A percentile compares a stretch with the other conserved stretches of the same genome.
Conservation (phyloP, 2,329 filamentous ascomycete genomes). For the Diaporthe batatas region DNA sequence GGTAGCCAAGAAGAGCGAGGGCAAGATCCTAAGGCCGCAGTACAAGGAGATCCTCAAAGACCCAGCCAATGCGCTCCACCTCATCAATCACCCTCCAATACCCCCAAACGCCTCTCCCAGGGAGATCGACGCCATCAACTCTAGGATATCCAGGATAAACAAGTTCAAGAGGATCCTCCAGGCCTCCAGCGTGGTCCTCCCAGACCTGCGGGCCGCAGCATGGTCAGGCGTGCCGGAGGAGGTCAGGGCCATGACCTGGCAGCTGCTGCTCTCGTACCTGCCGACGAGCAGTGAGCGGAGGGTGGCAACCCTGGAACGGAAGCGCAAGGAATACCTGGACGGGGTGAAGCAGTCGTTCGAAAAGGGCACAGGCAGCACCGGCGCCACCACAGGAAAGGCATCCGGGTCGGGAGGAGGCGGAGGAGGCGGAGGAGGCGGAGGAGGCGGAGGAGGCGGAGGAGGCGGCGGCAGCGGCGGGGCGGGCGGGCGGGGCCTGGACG, state of each 20-base stretch:
- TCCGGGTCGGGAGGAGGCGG: constrained; percentile 1
- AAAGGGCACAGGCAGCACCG: constrained; percentile 64
- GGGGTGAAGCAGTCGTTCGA: constrained; percentile 84
- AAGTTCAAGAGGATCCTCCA: constrained; percentile 98
- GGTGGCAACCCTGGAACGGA: constrained; percentile 89
- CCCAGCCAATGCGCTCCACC: constrained; percentile 93
- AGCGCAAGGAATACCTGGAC: constrained; percentile 96
- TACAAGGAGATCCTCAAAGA: constrained; percentile 95
- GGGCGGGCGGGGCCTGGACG: constrained; percentile 78
- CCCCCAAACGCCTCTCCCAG: constrained; percentile 82
- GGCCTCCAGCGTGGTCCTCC: constrained; percentile 86
- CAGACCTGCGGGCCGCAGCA: constrained; percentile 85
- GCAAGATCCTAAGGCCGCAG: constrained; percentile 95
- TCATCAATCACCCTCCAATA: constrained; percentile 88
- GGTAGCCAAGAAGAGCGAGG: constrained; percentile 88
- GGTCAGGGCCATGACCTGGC: constrained; percentile 99
- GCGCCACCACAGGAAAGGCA: constrained; percentile 43
- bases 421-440: not conserved
- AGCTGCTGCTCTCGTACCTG: constrained; percentile 92
- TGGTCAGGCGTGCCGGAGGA: constrained; percentile 97
- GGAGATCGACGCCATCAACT: constrained; percentile 87
- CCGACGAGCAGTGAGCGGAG: constrained; percentile 96
- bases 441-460: not conserved
- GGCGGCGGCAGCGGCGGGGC: constrained; percentile 23
- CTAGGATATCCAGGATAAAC: constrained; percentile 93